Evolutionary conservation across 2,329 filamentous ascomycete genomes (phyloP).

Genomic region (Aspergillus pseudoterreus): DNA sequence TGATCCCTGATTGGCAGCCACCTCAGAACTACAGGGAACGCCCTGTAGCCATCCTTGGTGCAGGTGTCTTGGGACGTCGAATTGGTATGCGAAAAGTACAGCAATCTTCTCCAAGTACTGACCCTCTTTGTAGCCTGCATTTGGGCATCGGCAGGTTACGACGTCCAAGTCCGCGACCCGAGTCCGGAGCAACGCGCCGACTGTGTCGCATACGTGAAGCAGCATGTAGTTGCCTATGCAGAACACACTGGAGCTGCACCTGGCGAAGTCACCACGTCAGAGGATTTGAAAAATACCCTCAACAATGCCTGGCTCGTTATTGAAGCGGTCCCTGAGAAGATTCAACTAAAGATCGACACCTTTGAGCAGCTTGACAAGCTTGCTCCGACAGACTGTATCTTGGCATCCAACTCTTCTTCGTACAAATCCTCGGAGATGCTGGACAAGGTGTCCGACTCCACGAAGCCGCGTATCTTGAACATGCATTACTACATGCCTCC

Average conservation of each 20-base stretch:
- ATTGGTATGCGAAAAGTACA: constrained; percentile 24
- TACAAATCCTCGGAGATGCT: constrained; percentile 52
- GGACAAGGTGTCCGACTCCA: constrained; percentile 35
- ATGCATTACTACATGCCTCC: constrained; percentile 54
- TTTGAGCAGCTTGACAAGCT: constrained; percentile 46
- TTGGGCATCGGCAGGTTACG: constrained; percentile 32
- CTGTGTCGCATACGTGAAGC: constrained; percentile 31
- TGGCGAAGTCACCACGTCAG: constrained; percentile 31
- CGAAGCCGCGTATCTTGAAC: constrained; percentile 44
- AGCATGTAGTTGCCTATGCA: constrained; percentile 31
- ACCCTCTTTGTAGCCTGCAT: constrained; percentile 20
- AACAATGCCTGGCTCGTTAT: constrained; percentile 51
- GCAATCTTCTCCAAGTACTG: not conserved
- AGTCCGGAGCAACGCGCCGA: constrained; percentile 27
- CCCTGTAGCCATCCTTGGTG: constrained; percentile 40
- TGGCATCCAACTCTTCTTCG: constrained; percentile 52
- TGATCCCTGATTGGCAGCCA: constrained; percentile 20
- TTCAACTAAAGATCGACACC: constrained; percentile 47
- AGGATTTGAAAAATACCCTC: constrained; percentile 41
- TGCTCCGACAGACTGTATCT: constrained; percentile 45
- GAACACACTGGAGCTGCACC: constrained; percentile 22
- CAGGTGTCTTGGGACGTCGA: constrained; percentile 40
- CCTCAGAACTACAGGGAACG: constrained; percentile 29
- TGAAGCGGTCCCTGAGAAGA: constrained; percentile 51
- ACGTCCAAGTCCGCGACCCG: constrained; percentile 27